Conservation (phyloP, 768 basidiomycete genomes). For the Boletus coccyginus region DNA sequence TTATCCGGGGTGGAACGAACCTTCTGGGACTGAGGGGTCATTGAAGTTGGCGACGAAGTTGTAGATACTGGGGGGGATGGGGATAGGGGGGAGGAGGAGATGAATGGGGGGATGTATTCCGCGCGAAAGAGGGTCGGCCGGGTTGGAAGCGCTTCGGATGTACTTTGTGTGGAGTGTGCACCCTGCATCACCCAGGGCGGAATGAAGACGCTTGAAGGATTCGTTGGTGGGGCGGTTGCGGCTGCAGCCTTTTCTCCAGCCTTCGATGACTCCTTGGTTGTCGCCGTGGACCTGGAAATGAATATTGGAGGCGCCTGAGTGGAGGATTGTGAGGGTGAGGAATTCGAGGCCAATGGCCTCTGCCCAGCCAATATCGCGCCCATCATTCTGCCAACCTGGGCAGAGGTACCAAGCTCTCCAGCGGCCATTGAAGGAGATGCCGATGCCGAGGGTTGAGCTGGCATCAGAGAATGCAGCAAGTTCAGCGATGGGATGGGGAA, state of each 20-base stretch:
- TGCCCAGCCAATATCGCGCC: background rate
- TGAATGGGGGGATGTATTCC: no score
- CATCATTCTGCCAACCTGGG: background rate
- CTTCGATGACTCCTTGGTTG: background rate
- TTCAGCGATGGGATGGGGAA: background rate
- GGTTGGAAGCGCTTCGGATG: no score
- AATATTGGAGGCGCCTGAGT: background rate
- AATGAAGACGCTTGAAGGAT: no score
- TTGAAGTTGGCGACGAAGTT: no score
- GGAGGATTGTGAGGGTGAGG: rapidly evolving
- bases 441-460: background rate
- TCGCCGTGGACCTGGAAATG: background rate
- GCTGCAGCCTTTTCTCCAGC: background rate
- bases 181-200: no score
- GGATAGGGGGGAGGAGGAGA: no score
- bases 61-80: no score
- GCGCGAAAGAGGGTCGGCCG: no score
- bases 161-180: no score
- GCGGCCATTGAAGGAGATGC: background rate
- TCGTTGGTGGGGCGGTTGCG: no score
- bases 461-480: background rate
- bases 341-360: background rate
- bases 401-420: background rate
- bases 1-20: no score
- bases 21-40: no score